A percentile compares a stretch with the other conserved stretches of the same genome.
Evolutionary conservation across 2,329 filamentous ascomycete genomes (phyloP).

Genomic region (Pseudogymnoascus sp.): DNA sequence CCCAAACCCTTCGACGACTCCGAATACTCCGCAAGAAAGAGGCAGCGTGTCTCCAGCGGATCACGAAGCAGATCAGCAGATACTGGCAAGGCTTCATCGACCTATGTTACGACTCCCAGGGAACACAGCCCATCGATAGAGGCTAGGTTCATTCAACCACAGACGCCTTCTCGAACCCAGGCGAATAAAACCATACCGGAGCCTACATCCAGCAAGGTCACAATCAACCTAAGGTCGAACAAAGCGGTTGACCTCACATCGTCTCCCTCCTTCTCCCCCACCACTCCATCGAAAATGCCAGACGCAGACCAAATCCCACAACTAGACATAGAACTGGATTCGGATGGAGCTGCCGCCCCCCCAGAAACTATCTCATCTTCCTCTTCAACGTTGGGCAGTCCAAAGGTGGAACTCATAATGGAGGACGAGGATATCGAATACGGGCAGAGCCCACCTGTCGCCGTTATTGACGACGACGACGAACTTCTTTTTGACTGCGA

Average conservation of each 20-base stretch:
- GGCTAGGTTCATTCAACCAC: conserved; percentile 20
- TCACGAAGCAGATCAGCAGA: conserved; percentile 48
- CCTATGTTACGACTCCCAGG: conserved; percentile 21
- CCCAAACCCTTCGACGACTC: conserved; percentile 57
- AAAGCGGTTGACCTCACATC: conserved; percentile 34
- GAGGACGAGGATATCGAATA: conserved; percentile 23
- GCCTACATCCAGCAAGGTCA: conserved; percentile 49
- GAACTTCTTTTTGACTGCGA: conserved; percentile 27
- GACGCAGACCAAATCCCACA: conserved; percentile 15
- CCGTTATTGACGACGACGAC: conserved; percentile 24
- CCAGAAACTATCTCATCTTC: conserved; percentile 27
- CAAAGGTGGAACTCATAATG: conserved; percentile 24
- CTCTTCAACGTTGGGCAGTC: conserved; percentile 24
- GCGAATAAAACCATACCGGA: conserved; percentile 31
- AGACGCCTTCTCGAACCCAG: conserved; percentile 24
- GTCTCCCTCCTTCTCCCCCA: conserved; percentile 38
- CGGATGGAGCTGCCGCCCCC: conserved; percentile 24
- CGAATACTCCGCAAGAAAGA: conserved; percentile 42
- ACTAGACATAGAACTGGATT: conserved; percentile 23
- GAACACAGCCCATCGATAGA: conserved; percentile 27
- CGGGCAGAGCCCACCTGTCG: conserved; percentile 21
- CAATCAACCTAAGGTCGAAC: conserved; percentile 49
- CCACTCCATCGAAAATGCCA: conserved; percentile 25
- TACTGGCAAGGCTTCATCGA: conserved; percentile 14
- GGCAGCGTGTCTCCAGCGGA: conserved; percentile 51